Conservation (phyloP, 73 alveolate species). For the Symbiodinium pilosum region DNA sequence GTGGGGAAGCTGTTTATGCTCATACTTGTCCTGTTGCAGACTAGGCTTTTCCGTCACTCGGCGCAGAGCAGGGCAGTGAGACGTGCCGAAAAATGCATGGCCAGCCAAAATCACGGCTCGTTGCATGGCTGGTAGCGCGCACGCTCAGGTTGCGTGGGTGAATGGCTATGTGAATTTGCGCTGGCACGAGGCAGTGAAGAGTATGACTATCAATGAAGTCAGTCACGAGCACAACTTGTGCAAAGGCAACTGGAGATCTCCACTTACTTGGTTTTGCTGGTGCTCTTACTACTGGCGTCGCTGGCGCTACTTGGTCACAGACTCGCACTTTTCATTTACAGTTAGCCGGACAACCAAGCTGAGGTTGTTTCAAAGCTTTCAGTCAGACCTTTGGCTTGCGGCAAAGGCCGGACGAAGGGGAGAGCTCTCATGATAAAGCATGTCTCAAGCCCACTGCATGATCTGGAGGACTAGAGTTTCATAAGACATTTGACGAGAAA, state of each 20-base stretch:
- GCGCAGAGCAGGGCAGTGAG: no score
- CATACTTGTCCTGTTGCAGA: neutral
- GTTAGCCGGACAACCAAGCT: neutral
- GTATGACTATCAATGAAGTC: neutral
- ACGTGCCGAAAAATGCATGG: no score
- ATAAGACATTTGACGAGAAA: no score
- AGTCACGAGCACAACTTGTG: neutral
- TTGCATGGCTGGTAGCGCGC: no score
- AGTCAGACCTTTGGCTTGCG: neutral
- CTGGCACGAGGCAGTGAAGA: neutral
- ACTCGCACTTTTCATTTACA: neutral
- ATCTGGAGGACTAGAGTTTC: no score
- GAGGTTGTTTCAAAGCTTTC: neutral
- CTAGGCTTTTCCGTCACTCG: neutral
- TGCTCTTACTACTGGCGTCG: constrained; percentile 57
- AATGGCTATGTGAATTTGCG: constrained; percentile 50
- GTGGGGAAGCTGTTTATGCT: no score
- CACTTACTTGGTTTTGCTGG: constrained; percentile 48
- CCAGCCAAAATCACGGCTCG: no score
- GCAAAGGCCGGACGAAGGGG: neutral
- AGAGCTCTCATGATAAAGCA: no score
- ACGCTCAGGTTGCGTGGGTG: constrained; percentile 72
- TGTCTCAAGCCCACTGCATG: no score
- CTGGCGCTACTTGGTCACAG: constrained; percentile 19
- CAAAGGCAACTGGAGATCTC: constrained; percentile 41